Conservation (phyloP, 2,329 filamentous ascomycete genomes). For the Fusarium sp. region DNA sequence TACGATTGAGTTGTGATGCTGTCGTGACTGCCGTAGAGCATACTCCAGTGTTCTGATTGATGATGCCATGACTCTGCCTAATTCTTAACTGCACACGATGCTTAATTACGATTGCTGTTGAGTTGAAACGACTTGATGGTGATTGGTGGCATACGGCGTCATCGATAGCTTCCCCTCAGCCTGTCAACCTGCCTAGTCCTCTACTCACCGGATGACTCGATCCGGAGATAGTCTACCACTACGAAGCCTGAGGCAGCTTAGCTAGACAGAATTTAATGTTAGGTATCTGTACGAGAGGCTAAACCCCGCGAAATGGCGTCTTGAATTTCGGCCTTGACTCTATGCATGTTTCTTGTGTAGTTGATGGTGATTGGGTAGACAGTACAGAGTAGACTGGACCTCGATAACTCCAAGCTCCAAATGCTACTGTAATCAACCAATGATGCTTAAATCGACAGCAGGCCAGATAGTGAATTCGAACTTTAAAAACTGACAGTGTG, state of each 20-base stretch:
- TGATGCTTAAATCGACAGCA: neutral
- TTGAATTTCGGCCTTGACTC: too few relatives aligned
- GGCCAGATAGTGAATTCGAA: too few relatives aligned
- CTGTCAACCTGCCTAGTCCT: neutral
- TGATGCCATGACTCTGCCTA: neutral
- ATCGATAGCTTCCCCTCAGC: conserved; percentile 33
- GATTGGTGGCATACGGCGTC: conserved; percentile 27
- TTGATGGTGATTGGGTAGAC: conserved; percentile 26
- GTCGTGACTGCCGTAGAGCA: conserved; percentile 38
- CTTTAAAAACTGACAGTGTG: neutral
- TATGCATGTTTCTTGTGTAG: too few relatives aligned
- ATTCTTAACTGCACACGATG: neutral
- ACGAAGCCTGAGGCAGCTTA: conserved; percentile 17
- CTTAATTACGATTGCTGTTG: neutral
- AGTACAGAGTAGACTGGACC: too few relatives aligned
- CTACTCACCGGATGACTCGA: conserved; percentile 33
- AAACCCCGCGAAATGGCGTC: conserved; percentile 31
- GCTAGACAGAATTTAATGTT: neutral
- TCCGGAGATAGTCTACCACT: conserved; percentile 15
- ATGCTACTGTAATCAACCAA: neutral
- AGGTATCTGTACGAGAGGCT: conserved; percentile 1
- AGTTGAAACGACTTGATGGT: neutral
- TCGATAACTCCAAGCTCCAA: neutral
- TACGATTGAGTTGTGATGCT: conserved; percentile 36
- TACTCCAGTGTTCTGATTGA: conserved; percentile 6